These are phyloP conservation scores for Bipolaris gigantea DNA, from an alignment of 2,329 filamentous ascomycete species.

Conservation along the genomic window DNA sequence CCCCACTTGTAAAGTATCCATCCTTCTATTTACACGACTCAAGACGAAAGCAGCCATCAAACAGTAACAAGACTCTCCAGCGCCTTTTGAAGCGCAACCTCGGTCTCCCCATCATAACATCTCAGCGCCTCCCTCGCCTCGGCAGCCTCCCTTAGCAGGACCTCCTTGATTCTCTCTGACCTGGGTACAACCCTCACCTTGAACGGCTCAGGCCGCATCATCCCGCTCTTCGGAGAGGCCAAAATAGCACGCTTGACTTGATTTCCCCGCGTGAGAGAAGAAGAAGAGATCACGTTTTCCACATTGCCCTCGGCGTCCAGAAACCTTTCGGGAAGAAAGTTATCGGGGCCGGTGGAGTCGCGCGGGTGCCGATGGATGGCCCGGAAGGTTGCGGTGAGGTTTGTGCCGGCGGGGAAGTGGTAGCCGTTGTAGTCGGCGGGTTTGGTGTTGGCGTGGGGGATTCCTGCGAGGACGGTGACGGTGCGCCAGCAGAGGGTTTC, in stretches of 20 bases:
- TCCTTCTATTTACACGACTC: too few species aligned
- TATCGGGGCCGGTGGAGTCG: neutral
- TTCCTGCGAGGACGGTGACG: neutral
- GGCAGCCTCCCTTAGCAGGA: too few species aligned
- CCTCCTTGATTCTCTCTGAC: neutral
- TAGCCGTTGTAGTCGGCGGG: neutral
- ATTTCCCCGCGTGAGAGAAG: too few species aligned
- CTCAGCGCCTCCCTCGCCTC: too few species aligned
- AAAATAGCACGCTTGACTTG: neutral
- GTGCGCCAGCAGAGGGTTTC: neutral
- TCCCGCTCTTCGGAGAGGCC: neutral
- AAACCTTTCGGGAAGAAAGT: neutral
- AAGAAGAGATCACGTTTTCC: too few species aligned
- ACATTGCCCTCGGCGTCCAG: neutral
- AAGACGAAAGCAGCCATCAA: too few species aligned
- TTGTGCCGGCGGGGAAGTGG: neutral
- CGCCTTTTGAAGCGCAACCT: too few species aligned
- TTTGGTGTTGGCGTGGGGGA: neutral
- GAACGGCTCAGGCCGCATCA: neutral
- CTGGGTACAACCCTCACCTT: neutral
- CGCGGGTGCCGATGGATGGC: neutral
- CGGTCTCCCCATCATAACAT: too few species aligned
- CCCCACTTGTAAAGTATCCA: too few species aligned
- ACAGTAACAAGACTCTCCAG: too few species aligned
- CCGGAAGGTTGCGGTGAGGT: neutral